A percentile compares a stretch with the other conserved stretches of the same genome.
phyloP scores from a whole-genome alignment of 768 basidiomycete species.

The Psilocybe cubensis region DNA sequence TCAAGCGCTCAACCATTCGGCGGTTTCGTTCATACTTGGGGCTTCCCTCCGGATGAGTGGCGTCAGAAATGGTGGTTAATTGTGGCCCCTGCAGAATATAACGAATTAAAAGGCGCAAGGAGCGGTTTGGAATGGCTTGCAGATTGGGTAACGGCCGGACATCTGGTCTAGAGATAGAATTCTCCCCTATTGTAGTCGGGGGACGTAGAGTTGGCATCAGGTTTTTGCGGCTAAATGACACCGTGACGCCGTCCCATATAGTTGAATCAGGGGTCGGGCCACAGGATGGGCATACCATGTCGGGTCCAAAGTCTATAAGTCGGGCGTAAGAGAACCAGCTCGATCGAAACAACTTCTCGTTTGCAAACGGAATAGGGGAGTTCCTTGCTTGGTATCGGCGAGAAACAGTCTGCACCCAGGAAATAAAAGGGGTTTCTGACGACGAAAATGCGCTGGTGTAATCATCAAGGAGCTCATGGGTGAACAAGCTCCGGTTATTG shows the following conservation, averaged over 20 bases:
- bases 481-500: conserved; percentile 32
- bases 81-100: neutral
- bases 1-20: neutral
- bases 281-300: conserved; percentile 31
- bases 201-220: conserved; percentile 25
- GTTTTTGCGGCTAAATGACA: conserved; percentile 33
- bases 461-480: conserved; percentile 36
- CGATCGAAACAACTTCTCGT: conserved; percentile 29
- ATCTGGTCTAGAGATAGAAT: neutral
- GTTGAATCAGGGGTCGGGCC: conserved; percentile 28
- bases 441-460: conserved; percentile 33
- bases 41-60: neutral
- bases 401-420: conserved; percentile 26
- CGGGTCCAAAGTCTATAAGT: conserved; percentile 21
- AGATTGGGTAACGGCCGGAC: neutral
- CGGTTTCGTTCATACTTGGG: conserved; percentile 3
- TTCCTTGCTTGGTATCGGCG: conserved; percentile 23
- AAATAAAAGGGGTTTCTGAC: conserved; percentile 38
- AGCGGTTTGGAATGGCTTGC: neutral
- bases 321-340: conserved; percentile 36
- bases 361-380: conserved; percentile 26
- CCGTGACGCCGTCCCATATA: conserved; percentile 37
- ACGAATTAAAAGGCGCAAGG: neutral
- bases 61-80: neutral
- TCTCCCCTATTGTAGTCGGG: conserved; percentile 20